Base-by-base conservation (phyloP, 2,329 filamentous ascomycete species). In the Xylariales sp. region DNA sequence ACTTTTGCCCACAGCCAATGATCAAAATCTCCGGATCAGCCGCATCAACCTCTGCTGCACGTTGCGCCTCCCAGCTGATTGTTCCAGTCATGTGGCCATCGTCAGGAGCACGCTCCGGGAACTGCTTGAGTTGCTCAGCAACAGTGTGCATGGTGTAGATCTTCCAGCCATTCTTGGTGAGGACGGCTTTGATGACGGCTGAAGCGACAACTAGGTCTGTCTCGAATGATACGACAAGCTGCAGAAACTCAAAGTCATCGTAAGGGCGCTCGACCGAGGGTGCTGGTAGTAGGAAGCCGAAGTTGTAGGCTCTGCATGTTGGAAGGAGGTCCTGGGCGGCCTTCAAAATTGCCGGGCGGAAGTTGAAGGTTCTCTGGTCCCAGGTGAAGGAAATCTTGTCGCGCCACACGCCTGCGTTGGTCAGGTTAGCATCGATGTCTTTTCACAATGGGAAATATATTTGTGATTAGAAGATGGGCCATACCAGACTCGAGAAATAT, bases 1-100 rank as follows among this genome's bases (percentile, higher is more conserved):
- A 36, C 33, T 28, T 27, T 24, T 45, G 38, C 3, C 43, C 56
- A 30, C 56, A 55, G 12, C 56, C 57, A 37, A 59, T 57, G 20
- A 46, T 40, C 14, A 44, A 27, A 15, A 46, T 36, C 23, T 44
- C 36, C 4, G 41, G 38, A 18, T 42, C 24, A 17, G 4, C 23
- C 8, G 21, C 33, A 7, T 36, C 21, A 4, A 36, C 15, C 18
- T 27, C 33, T 6, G 33, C 33, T 13, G 21, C 21, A 15, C 33
- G 33, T 24, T 36, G 33, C n/a, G 21, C 23, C 15, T 36, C 15
- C 33, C 33, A 36, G 12, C 21, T 27, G 8, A 14, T 36, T 4
- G 21, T 28, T 13, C 33, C 33, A 14, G 21, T 25, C 33, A 36
- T 36, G 15, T 36, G 33, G 15, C 33, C 33, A n/a, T 36, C 33